phyloP scores from a whole-genome alignment of 148 eudicot species.

The Drosera capensis region DNA sequence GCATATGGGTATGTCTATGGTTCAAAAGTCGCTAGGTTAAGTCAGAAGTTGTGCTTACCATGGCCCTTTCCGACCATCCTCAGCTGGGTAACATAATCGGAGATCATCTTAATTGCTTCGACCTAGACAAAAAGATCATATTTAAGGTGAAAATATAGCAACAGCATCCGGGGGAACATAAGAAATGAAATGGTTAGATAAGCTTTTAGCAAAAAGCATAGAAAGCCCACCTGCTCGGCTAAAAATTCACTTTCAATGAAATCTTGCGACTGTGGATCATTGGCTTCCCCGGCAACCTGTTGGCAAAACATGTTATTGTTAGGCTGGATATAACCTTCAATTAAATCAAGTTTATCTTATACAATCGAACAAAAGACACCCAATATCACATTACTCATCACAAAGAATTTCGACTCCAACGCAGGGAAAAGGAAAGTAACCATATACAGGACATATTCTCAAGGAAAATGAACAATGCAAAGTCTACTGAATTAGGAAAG shows the following conservation, averaged over 20 bases:
- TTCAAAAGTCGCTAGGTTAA: too few species aligned
- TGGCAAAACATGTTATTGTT: too few species aligned
- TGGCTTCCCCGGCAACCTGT: slow-evolving; percentile 57
- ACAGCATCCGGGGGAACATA: neutral
- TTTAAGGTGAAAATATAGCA: slow-evolving; percentile 1
- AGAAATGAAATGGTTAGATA: neutral
- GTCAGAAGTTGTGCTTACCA: slow-evolving; percentile 37
- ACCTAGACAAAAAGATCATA: slow-evolving; percentile 31
- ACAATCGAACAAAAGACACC: too few species aligned
- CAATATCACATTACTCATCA: neutral
- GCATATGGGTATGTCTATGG: too few species aligned
- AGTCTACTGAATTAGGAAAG: too few species aligned
- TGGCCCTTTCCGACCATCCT: slow-evolving; percentile 84
- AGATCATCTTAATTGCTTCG: slow-evolving; percentile 72
- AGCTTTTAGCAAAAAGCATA: too few species aligned
- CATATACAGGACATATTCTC: too few species aligned
- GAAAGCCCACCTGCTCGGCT: slow-evolving; percentile 54
- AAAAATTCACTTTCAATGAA: slow-evolving; percentile 63
- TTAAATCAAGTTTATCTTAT: neutral
- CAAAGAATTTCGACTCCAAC: too few species aligned
- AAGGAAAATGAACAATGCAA: too few species aligned
- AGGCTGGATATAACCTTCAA: neutral
- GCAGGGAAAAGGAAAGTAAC: too few species aligned
- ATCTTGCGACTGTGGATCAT: slow-evolving; percentile 62
- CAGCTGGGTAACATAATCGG: slow-evolving; percentile 68